Evolutionary conservation across 2,329 filamentous ascomycete species (phyloP).

Genomic region (Periconia sp.): DNA sequence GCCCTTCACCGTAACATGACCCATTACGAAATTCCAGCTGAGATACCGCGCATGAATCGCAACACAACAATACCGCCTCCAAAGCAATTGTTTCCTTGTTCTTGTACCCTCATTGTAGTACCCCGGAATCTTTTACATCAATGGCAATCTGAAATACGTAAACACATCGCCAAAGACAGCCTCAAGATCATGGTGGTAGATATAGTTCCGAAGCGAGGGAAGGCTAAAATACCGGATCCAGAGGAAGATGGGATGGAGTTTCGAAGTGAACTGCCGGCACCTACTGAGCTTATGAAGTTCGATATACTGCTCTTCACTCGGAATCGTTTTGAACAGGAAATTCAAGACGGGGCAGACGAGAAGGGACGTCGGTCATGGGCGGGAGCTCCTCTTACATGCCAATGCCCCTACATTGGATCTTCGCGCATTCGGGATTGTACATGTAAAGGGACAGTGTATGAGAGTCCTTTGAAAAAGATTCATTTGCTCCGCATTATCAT

Average conservation of each 20-base stretch:
- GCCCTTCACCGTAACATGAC: conserved; percentile 37
- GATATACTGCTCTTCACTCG: conserved; percentile 81
- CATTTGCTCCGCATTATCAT: conserved; percentile 89
- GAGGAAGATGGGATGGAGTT: conserved; percentile 26
- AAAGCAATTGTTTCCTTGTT: conserved; percentile 63
- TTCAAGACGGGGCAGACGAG: conserved; percentile 52
- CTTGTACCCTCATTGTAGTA: conserved; percentile 75
- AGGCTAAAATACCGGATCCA: conserved; percentile 8
- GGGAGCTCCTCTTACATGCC: conserved; percentile 28
- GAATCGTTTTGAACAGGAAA: conserved; percentile 70
- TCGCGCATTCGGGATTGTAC: conserved; percentile 48
- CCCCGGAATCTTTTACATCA: conserved; percentile 82
- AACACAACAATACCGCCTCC: conserved; percentile 43
- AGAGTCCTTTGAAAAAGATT: conserved; percentile 67
- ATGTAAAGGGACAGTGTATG: conserved; percentile 48
- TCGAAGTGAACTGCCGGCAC: conserved; percentile 57
- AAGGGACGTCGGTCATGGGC: conserved; percentile 42
- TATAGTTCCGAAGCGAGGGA: conserved; percentile 23
- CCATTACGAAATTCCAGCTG: conserved; percentile 45
- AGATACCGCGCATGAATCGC: conserved; percentile 46
- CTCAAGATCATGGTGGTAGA: conserved; percentile 68
- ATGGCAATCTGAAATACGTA: conserved; percentile 78
- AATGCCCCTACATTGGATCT: conserved; percentile 48
- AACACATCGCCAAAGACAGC: conserved; percentile 65
- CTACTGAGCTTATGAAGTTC: conserved; percentile 62